These are phyloP conservation scores for Cucumis sativus DNA, from an alignment of 306 rosid genomes.

Conservation along the genomic window Cucumber_9930_V3 NC_026657.2:28579001-28579500, in stretches of 20 bases:
- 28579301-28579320: constrained; percentile 78
- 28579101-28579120: background rate
- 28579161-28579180: background rate
- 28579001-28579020: background rate
- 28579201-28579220: background rate
- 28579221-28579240: background rate
- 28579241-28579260: constrained; percentile 67
- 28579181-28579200: background rate
- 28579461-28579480: constrained; percentile 61
- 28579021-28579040: background rate
- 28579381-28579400: constrained; percentile 75
- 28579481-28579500: constrained; percentile 63
- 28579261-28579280: constrained; percentile 94
- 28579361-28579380: constrained; percentile 76
- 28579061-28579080: background rate
- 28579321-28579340: constrained; percentile 73
- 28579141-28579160: background rate
- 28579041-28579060: background rate
- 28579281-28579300: constrained; percentile 70
- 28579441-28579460: constrained; percentile 58
- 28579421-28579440: constrained; percentile 84
- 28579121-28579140: background rate
- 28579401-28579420: constrained; percentile 45
- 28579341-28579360: constrained; percentile 81
- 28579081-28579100: background rate